Percentiles rank a stretch among this genome's conserved stretches.
These are phyloP conservation scores for Zygotorulaspora mrakii DNA, from an alignment of 1,139 yeast genomes.

Conservation along the genomic window DNA sequence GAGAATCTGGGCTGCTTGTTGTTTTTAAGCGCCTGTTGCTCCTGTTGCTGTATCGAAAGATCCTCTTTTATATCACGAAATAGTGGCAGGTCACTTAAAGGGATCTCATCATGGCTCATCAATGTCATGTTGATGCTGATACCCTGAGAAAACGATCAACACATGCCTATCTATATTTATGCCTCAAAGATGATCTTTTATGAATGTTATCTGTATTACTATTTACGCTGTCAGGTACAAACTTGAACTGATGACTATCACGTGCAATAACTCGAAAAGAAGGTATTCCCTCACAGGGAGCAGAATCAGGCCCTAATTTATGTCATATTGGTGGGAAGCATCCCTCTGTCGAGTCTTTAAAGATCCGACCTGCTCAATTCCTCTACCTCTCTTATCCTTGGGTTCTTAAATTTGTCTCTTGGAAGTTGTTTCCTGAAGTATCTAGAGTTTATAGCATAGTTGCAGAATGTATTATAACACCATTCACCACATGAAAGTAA, in stretches of 20 bases:
- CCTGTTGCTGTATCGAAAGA: slow-evolving; percentile 9
- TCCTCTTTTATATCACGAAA: slow-evolving; percentile 19
- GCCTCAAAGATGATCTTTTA: too few species aligned
- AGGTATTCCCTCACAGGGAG: too few species aligned
- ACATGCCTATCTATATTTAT: background rate
- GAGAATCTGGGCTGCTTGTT: slow-evolving; percentile 1
- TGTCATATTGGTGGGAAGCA: background rate
- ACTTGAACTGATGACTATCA: background rate
- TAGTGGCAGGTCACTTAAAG: slow-evolving; percentile 14
- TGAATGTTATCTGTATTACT: background rate
- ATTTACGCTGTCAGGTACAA: background rate
- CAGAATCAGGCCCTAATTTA: background rate
- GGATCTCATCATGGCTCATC: slow-evolving; percentile 2
- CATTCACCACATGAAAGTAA: slow-evolving; percentile 53
- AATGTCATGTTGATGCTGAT: background rate
- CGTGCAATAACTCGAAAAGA: too few species aligned
- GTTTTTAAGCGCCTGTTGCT: slow-evolving; percentile 11
- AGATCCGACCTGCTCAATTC: slow-evolving; percentile 4
- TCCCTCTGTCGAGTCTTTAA: background rate
- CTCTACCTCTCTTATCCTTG: slow-evolving; percentile 9
- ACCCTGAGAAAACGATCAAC: background rate
- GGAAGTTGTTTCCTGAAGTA: slow-evolving; percentile 27
- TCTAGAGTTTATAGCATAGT: slow-evolving; percentile 22
- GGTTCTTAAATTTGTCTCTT: slow-evolving; percentile 17
- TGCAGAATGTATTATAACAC: slow-evolving; percentile 44